phyloP scores from a whole-genome alignment of 2,329 filamentous ascomycete species.

The Mycosphaerella sp. region DNA sequence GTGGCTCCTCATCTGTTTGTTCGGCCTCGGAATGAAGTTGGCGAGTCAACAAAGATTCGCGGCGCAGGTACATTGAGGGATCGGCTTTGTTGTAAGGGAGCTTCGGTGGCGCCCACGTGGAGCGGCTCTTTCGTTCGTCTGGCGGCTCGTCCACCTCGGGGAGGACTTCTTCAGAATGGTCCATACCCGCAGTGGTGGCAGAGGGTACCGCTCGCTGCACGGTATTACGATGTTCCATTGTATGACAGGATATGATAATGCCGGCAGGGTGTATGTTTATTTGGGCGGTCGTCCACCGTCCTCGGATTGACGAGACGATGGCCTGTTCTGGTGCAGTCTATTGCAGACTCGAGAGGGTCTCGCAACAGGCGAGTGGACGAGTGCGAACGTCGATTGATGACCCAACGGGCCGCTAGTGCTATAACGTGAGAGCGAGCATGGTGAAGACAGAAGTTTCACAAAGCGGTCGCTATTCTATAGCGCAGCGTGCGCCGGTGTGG shows the following conservation, averaged over 20 bases:
- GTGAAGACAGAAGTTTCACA: not conserved
- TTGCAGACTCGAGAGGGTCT: not conserved
- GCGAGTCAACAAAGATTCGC: conserved; percentile 79
- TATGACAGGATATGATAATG: not conserved
- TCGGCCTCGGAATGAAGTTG: conserved; percentile 60
- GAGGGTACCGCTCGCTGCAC: conserved; percentile 13
- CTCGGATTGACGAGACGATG: not conserved
- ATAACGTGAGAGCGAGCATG: conserved; percentile 17
- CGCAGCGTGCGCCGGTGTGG: not conserved
- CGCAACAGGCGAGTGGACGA: not conserved
- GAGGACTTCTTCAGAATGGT: conserved; percentile 53
- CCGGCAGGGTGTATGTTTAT: not conserved
- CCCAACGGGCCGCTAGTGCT: conserved; percentile 20
- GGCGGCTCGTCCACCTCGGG: conserved; percentile 86
- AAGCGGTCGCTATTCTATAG: not conserved
- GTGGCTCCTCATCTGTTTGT: conserved; percentile 37
- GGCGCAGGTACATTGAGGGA: conserved; percentile 48
- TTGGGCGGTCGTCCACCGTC: not conserved
- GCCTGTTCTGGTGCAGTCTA: not conserved
- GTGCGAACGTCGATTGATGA: conserved; percentile 11
- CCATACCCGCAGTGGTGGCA: conserved; percentile 25
- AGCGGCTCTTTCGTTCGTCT: conserved; percentile 46
- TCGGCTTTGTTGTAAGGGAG: conserved; percentile 38
- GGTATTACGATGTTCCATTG: conserved; percentile 17
- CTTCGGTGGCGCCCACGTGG: conserved; percentile 13